Evolutionary conservation across 139 green algal genomes (phyloP).

Genomic region (Diplosphaera chodatii): DNA sequence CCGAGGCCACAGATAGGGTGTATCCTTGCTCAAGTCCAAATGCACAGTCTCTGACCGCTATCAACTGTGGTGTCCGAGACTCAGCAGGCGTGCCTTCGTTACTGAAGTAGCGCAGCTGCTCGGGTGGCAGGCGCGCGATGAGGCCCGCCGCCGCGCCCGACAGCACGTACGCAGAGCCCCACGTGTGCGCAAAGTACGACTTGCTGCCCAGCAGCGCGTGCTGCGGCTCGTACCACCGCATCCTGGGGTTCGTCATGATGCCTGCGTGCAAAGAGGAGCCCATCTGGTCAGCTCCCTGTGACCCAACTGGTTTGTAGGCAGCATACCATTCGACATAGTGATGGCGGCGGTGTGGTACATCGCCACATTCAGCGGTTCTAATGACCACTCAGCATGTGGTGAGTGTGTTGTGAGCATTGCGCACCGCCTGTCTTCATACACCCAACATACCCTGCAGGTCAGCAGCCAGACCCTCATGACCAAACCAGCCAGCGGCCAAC

Average conservation of each 20-base stretch:
- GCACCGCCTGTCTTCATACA: slow-evolving; percentile 59
- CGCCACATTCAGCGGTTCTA: no score
- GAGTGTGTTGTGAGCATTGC: no score
- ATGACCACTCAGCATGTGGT: no score
- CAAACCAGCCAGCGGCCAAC: no score
- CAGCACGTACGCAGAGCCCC: slow-evolving; percentile 52
- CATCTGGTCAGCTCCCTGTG: no score
- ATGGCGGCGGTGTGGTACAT: no score
- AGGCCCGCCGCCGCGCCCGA: slow-evolving; percentile 24
- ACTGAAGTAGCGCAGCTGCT: slow-evolving; percentile 41
- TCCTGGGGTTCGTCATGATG: slow-evolving; percentile 26
- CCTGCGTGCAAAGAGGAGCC: not conserved
- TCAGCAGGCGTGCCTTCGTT: slow-evolving; percentile 43
- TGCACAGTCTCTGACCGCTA: no score
- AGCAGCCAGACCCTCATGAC: not conserved
- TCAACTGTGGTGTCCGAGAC: not conserved
- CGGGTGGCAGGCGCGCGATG: slow-evolving; percentile 17
- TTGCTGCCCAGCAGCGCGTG: slow-evolving; percentile 35
- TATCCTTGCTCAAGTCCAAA: no score
- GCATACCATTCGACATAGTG: no score
- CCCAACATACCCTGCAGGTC: slow-evolving; percentile 49
- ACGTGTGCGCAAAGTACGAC: slow-evolving; percentile 55
- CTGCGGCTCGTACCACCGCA: slow-evolving; percentile 55
- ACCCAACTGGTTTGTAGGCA: no score
- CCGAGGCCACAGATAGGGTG: no score